Base-by-base conservation (phyloP, 805 yeast species). In the Candida easanensis region DNA sequence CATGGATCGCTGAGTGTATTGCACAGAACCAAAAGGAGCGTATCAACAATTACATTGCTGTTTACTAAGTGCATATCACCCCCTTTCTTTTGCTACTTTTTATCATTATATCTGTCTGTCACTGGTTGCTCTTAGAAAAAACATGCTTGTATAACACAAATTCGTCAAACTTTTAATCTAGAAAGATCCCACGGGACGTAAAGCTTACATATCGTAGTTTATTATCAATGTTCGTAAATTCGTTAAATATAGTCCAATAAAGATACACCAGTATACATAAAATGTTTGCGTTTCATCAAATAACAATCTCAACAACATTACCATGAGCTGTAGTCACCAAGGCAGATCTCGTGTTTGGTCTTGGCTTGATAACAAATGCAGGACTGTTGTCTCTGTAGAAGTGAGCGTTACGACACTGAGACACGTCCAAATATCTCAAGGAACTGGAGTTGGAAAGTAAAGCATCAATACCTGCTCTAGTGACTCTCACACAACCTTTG, bases 1-100 rank as follows among this genome's bases (percentile, higher is more conserved):
- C 98, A n/a, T 93, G 99, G 99, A 91, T 93, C 44, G 96, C 98
- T 38, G 99, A 93, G 70, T 93, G 99, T 73, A 93, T 93, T 70
- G 97, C 98, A 25, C 99, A 95, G 66, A 90, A 89, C 63, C 99
- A 93, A 74, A 88, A 89, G 70, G 95, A 88, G 62, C 80, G 97
- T 65, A 88, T 93, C 53, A 82, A 84, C 57, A 88, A 87, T 64
- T 95, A 89, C 64, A 89, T 95, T 48, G 73, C 95, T 34, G 97
- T 91, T 32, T 88, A 82, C 39, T 44, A 28, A 40, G 16, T 14
- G 5, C 17, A 17, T 33, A 10, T 13, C 1, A n/a, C 25, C n/a
- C 15, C 13, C 31, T 9, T 27, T 27, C 15, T 27, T 8, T 27
- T 14, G 7, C 13, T 27, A 14, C 31, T 11, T n/a, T 27, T 14